Base-by-base conservation (phyloP, 805 yeast species). In the Zygotorulaspora florentina region DNA sequence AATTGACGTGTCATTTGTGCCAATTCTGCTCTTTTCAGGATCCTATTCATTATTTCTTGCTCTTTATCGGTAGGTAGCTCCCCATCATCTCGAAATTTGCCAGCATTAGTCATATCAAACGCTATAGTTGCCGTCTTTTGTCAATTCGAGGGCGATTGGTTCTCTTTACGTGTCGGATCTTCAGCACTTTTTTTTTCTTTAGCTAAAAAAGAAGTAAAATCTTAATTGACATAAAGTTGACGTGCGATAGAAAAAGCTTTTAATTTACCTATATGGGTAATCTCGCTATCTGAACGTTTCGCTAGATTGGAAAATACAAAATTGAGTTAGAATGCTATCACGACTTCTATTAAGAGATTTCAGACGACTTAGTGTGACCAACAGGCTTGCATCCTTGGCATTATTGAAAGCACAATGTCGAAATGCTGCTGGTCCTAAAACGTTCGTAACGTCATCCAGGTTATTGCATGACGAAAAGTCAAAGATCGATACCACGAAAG, bases 1-100 rank as follows among this genome's bases (percentile, higher is more conserved):
- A 65, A 54, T 41, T 62, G 62, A 15, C 69, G 54, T 11, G 66
- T 56, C 67, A 64, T 61, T 48, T 62, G 67, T 12, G 69, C 69
- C 44, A 65, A 47, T 44, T 64, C 63, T 35, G 69, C 69, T 43
- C 69, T 46, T 42, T 65, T 59, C 25, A 65, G 52, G 16, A 65
- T 65, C 46, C 56, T 61, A 9, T 54, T 50, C 8, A 67, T 60
- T 23, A 65, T 45, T 47, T 65, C 66, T 41, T 59, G 59, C 47
- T 64, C 67, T 39, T 58, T 62, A 39, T 62, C 64, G 6, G 61
- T 58, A 13, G 58, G 49, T 45, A 57, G 30, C 17, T 48, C 37
- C 20, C 34, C 45, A 8, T 47, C 45, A 8, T 30, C 47, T 3
- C 29, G 42, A 12, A n/a, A 17, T 7, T 20, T 25, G 20, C 8